Evolutionary conservation across 805 yeast species (phyloP).

Genomic region (baker's yeast (Saccharomyces cerevisiae)): DNA sequence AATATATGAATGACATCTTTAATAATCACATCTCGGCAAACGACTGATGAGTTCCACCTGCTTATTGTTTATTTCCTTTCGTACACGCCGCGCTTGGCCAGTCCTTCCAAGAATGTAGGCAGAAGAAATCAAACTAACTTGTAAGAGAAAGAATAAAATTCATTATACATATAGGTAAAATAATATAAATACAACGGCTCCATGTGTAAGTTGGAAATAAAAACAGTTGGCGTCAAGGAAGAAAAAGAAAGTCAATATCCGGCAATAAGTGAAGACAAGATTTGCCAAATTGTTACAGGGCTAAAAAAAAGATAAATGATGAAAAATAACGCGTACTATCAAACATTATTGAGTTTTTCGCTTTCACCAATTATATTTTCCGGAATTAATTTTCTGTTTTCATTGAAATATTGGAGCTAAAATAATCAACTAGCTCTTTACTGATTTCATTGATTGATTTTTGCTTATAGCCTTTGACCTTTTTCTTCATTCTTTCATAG

Average conservation of each 20-base stretch:
- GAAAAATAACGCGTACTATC: not conserved
- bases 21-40: not conserved
- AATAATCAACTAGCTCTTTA: slow-evolving; percentile 24
- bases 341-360: not conserved
- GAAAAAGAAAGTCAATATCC: not conserved
- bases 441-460: slow-evolving; percentile 33
- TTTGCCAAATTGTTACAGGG: not conserved
- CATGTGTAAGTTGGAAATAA: not conserved
- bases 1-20: not conserved
- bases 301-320: not conserved
- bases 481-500: slow-evolving; percentile 50
- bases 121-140: not conserved
- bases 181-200: not conserved
- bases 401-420: not conserved
- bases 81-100: not conserved
- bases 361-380: not conserved
- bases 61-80: not conserved
- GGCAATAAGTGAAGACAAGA: not conserved
- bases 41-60: not conserved
- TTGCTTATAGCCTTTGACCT: slow-evolving; percentile 41
- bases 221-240: not conserved
- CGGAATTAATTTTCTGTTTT: not conserved
- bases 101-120: not conserved
- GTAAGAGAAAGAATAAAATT: not conserved
- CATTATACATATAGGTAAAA: not conserved